A percentile compares a stretch with the other conserved stretches of the same genome.
These are phyloP conservation scores for Cucurbita argyrosperma DNA, from an alignment of 306 rosid genomes.

Conservation along the genomic window DNA sequence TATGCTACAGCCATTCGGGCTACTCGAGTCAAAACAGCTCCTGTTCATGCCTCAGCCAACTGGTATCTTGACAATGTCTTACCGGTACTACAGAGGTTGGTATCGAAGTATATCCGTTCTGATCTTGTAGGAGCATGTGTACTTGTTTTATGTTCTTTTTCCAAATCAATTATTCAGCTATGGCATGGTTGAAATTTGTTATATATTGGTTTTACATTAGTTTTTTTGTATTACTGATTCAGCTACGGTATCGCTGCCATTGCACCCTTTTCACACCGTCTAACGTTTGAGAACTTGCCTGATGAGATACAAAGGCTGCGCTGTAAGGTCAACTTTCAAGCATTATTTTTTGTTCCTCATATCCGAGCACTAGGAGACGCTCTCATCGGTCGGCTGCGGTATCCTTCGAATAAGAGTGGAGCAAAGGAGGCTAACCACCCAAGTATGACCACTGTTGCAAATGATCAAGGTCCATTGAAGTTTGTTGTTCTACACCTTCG, in stretches of 20 bases:
- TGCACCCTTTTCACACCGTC: constrained; percentile 91
- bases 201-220: constrained; percentile 4
- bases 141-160: constrained; percentile 4
- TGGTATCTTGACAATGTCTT: constrained; percentile 87
- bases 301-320: constrained; percentile 82
- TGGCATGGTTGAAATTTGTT: constrained; percentile 60
- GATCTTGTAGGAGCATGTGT: neutral
- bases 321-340: constrained; percentile 88
- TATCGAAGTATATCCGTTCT: constrained; percentile 4
- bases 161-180: constrained; percentile 34
- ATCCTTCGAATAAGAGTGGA: constrained; percentile 30
- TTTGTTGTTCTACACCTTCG: constrained; percentile 89
- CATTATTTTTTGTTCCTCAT: constrained; percentile 77
- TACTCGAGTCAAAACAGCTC: constrained; percentile 84
- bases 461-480: constrained; percentile 31
- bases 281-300: constrained; percentile 80
- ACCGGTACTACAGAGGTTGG: constrained; percentile 79
- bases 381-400: constrained; percentile 58
- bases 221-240: constrained; percentile 14
- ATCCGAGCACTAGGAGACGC: constrained; percentile 75
- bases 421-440: constrained; percentile 27
- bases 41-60: constrained; percentile 76
- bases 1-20: constrained; percentile 60
- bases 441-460: constrained; percentile 29
- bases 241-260: constrained; percentile 89